Conservation (phyloP, 306 rosid genomes). For the Rosa multiflora region DNA sequence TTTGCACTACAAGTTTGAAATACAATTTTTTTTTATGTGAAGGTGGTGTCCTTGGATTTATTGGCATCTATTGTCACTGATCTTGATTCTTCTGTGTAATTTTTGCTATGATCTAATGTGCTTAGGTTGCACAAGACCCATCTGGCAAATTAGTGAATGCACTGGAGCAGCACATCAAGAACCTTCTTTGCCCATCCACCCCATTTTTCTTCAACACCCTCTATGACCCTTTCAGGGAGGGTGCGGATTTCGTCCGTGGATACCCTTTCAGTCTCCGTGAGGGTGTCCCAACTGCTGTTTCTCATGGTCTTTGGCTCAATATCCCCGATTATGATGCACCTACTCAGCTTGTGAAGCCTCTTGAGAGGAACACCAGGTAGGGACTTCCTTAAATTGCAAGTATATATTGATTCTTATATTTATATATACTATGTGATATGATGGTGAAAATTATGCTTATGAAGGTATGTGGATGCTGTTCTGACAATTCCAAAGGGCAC, state of each 20-base stretch:
- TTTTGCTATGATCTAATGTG: background rate
- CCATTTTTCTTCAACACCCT: slow-evolving; percentile 59
- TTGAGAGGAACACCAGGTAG: slow-evolving; percentile 81
- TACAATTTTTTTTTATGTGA: background rate
- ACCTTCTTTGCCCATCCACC: slow-evolving; percentile 55
- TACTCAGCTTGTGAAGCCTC: slow-evolving; percentile 88
- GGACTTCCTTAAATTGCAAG: background rate
- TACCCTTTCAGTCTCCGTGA: slow-evolving; percentile 89
- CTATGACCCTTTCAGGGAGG: slow-evolving; percentile 69
- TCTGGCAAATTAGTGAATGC: slow-evolving; percentile 47
- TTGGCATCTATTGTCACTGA: background rate
- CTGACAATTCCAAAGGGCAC: slow-evolving; percentile 64
- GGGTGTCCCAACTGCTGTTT: slow-evolving; percentile 77
- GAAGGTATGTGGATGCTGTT: slow-evolving; percentile 60
- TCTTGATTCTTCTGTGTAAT: background rate
- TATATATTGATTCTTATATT: background rate
- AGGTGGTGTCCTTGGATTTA: background rate
- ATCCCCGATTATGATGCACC: slow-evolving; percentile 95
- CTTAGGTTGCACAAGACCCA: slow-evolving; percentile 54
- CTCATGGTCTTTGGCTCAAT: slow-evolving; percentile 94
- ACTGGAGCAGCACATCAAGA: slow-evolving; percentile 59
- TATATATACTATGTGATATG: background rate
- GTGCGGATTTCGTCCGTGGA: slow-evolving; percentile 90
- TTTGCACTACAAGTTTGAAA: slow-evolving; percentile 2
- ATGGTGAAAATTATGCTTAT: background rate